A percentile compares a stretch with the other conserved stretches of the same genome.
phyloP scores from a whole-genome alignment of 495 filamentous ascomycete species.

The Xylaria flabelliformis region DNA sequence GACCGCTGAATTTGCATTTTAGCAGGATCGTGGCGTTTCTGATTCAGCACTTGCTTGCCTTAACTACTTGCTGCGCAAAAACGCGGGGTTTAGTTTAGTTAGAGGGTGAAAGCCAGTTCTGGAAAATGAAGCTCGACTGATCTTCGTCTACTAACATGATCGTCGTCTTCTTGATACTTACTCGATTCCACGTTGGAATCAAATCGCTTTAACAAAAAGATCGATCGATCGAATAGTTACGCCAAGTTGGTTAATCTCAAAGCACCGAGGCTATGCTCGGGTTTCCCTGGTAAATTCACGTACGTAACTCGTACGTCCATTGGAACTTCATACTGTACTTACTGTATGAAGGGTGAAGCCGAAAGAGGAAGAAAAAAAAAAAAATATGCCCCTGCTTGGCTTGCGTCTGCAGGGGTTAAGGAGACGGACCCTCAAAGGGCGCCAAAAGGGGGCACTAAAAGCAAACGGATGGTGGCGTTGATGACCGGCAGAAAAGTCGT shows the following conservation, averaged over 20 bases:
- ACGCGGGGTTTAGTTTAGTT: background rate
- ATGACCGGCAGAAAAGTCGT: conserved; percentile 8
- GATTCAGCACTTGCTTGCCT: background rate
- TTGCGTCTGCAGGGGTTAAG: conserved; percentile 20
- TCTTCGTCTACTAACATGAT: background rate
- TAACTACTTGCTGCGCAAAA: background rate
- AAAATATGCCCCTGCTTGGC: background rate
- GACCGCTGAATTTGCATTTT: background rate
- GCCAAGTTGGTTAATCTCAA: background rate
- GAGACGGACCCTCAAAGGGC: conserved; percentile 8
- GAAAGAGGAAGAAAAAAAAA: background rate
- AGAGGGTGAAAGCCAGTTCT: background rate
- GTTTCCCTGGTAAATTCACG: conserved; percentile 1
- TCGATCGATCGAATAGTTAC: background rate
- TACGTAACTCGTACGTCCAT: background rate
- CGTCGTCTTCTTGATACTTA: background rate
- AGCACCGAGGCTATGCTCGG: background rate
- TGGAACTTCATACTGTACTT: background rate
- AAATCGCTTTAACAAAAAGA: background rate
- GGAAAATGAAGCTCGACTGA: background rate
- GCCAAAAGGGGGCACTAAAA: conserved; percentile 2
- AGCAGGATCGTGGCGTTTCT: background rate
- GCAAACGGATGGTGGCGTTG: conserved; percentile 13
- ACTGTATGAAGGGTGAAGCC: conserved; percentile 12
- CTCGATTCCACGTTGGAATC: background rate